Evolutionary conservation across 352 stramenopile genomes (phyloP), one percentile per base, ranked within the genome.

Genomic region (Phytophthora hybrid): DNA sequence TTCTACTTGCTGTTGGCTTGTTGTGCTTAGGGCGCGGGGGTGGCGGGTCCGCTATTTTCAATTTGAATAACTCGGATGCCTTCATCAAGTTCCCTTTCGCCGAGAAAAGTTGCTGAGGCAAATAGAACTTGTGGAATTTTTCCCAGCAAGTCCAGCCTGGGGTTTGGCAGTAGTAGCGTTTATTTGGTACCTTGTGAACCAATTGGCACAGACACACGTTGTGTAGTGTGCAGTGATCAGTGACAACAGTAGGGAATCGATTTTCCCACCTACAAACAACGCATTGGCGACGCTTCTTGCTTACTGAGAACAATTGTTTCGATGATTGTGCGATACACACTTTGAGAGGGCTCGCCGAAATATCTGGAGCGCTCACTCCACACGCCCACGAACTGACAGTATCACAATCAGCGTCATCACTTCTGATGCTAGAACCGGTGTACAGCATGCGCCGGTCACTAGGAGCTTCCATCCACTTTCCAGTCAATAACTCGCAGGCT

Each of bases 41-140:
- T 41, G 16, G 44, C 8, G 16, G 44, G 14, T 29, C 47, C 5
- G 9, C 26, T 16, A 60, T 18, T 41, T 18, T 60, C 16, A 49
- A n/a, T 34, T 47, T 54, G 14, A 56, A 46, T 4, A 66, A 46
- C 16, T 66, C 26, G 13, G 59, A 66, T 9, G 46, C 16, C 31
- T 47, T 66, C 7, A 26, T 31, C 18, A 66, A 26, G 34, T 59
- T 54, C 8, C 29, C 44, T 37, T 47, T 66, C 0, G 23, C 32
- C 46, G 57, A 44, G 21, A 66, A 73, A 8, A 51, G 41, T 1
- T 51, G 18, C 1, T 51, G 9, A n/a, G 14, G 10, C 10, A 73
- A 29, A 41, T 73, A 73, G 34, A 66, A 73, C 4, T 31, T 32
- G 21, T 73, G 49, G 34, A 73, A 63, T 34, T 73, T 73, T 31